A percentile compares a stretch with the other conserved stretches of the same genome.
These are phyloP conservation scores for Kwoniella sp. DNA, from an alignment of 768 basidiomycete genomes.

Conservation along the genomic window DNA sequence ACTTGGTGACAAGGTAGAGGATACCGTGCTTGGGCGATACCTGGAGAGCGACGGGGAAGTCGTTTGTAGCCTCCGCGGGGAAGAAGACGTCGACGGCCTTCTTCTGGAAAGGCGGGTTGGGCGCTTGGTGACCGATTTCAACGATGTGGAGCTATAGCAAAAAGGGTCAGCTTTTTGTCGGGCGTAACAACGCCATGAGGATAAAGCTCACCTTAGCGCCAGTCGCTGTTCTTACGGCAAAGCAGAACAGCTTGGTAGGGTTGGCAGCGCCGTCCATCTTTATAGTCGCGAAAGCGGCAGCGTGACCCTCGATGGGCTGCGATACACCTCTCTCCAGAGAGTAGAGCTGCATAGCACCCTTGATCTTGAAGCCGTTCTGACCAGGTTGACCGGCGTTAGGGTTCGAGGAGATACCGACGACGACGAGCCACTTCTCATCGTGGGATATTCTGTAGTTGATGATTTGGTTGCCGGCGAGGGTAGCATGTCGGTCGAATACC, in stretches of 20 bases:
- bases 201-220: slow-evolving; percentile 81
- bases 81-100: slow-evolving; percentile 99
- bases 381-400: slow-evolving; percentile 60
- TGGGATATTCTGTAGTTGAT: slow-evolving; percentile 93
- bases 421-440: slow-evolving; percentile 96
- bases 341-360: slow-evolving; percentile 97
- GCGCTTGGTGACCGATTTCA: slow-evolving; percentile 92
- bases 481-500: slow-evolving; percentile 93
- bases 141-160: slow-evolving; percentile 84
- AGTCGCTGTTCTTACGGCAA: slow-evolving; percentile 92
- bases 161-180: slow-evolving; percentile 13
- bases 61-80: slow-evolving; percentile 95
- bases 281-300: slow-evolving; percentile 90
- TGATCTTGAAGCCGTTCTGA: slow-evolving; percentile 89
- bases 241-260: slow-evolving; percentile 87
- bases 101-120: slow-evolving; percentile 90
- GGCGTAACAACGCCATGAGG: neutral
- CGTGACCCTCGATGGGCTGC: slow-evolving; percentile 98
- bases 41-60: slow-evolving; percentile 99
- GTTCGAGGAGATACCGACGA: slow-evolving; percentile 92
- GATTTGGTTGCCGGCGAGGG: slow-evolving; percentile 92
- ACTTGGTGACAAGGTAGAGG: slow-evolving; percentile 96
- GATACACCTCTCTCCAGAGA: slow-evolving; percentile 88
- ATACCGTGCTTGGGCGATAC: slow-evolving; percentile 96
- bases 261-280: slow-evolving; percentile 85